Conservation (phyloP, 2,329 filamentous ascomycete species). For the Penicillium janthinellum region DNA sequence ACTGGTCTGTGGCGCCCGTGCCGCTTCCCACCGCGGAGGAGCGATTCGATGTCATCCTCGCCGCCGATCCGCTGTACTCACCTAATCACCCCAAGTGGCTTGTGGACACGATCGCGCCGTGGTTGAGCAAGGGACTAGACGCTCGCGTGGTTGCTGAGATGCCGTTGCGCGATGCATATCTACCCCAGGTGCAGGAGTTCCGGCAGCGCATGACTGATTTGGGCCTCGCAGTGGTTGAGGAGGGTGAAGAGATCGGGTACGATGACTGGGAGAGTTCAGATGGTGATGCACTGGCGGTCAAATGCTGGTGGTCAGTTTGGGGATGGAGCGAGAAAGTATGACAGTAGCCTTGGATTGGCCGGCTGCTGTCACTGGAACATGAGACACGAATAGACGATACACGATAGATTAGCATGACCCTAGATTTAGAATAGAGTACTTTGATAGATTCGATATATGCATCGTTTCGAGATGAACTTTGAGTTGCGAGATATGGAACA, state of each 20-base stretch:
- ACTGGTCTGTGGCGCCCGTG: slow-evolving; percentile 60
- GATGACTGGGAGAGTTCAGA: slow-evolving; percentile 51
- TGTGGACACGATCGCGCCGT: slow-evolving; percentile 67
- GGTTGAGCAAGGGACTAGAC: slow-evolving; percentile 60
- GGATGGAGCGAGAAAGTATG: slow-evolving; percentile 44
- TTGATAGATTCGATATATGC: background rate
- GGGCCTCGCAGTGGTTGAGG: slow-evolving; percentile 55
- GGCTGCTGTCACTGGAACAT: slow-evolving; percentile 14
- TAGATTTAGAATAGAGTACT: slow-evolving; percentile 13
- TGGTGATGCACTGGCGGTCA: slow-evolving; percentile 45
- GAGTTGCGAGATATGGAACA: background rate
- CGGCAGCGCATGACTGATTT: slow-evolving; percentile 60
- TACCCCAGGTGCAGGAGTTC: slow-evolving; percentile 65
- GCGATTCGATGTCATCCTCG: slow-evolving; percentile 68
- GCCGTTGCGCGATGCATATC: slow-evolving; percentile 71
- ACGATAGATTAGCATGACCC: slow-evolving; percentile 28
- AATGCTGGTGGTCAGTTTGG: slow-evolving; percentile 54
- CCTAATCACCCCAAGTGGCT: slow-evolving; percentile 77
- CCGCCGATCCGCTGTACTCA: slow-evolving; percentile 85
- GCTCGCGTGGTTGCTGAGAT: slow-evolving; percentile 78
- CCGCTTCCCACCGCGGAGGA: slow-evolving; percentile 34
- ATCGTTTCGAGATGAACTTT: background rate
- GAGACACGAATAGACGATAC: slow-evolving; percentile 36
- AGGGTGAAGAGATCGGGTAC: slow-evolving; percentile 49
- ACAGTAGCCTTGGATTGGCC: background rate